phyloP scores from a whole-genome alignment of 768 basidiomycete genomes.

The Neoboletus magnificus region DNA sequence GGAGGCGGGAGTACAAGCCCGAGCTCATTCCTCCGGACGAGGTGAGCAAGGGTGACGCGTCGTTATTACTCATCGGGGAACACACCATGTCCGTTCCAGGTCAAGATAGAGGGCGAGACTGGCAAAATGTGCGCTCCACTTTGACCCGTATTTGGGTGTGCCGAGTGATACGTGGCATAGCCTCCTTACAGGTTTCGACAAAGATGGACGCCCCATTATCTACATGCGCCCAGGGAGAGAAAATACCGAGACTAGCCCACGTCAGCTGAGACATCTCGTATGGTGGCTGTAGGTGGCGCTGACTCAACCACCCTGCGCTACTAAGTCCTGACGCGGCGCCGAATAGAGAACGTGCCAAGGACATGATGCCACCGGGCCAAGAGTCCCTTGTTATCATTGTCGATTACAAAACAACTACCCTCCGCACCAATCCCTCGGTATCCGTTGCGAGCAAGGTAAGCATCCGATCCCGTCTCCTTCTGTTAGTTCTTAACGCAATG shows the following conservation, averaged over 20 bases:
- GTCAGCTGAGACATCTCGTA: slow-evolving; percentile 82
- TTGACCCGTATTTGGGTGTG: not conserved
- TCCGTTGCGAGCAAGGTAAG: slow-evolving; percentile 71
- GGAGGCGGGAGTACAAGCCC: slow-evolving; percentile 82
- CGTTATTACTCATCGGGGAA: not conserved
- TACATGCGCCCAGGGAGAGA: slow-evolving; percentile 88
- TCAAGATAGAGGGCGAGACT: slow-evolving; percentile 75
- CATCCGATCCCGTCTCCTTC: not conserved
- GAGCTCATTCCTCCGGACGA: slow-evolving; percentile 82
- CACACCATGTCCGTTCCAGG: slow-evolving; percentile 27
- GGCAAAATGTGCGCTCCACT: slow-evolving; percentile 73
- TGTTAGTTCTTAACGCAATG: not conserved
- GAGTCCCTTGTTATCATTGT: slow-evolving; percentile 82
- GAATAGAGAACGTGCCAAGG: slow-evolving; percentile 82
- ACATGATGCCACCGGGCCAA: slow-evolving; percentile 82
- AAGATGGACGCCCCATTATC: slow-evolving; percentile 80
- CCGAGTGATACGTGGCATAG: slow-evolving; percentile 35
- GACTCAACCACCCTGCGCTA: not conserved
- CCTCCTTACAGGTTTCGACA: slow-evolving; percentile 81
- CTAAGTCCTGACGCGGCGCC: slow-evolving; percentile 7
- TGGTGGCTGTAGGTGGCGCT: slow-evolving; percentile 68
- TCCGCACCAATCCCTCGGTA: slow-evolving; percentile 81
- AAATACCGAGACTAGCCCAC: slow-evolving; percentile 73
- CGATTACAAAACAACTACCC: slow-evolving; percentile 80
- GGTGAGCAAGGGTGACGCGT: slow-evolving; percentile 28